Percentiles rank a stretch among this genome's conserved stretches.
phyloP scores from a whole-genome alignment of 1,284 basidiomycete species.

The Ganoderma meredithae region DNA sequence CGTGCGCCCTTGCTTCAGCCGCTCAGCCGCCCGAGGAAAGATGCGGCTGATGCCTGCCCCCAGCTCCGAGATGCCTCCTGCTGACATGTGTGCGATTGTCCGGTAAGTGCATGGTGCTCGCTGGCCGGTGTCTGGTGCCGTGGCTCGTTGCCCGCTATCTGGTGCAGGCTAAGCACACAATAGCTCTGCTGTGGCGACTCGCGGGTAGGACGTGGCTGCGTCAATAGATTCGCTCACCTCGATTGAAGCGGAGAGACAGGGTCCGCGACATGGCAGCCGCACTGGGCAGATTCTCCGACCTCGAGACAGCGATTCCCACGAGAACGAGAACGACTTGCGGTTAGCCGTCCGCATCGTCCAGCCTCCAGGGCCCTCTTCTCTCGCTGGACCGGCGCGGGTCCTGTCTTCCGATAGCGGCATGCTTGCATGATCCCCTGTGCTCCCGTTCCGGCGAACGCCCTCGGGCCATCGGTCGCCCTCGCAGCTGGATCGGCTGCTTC shows the following conservation, averaged over 20 bases:
- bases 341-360: slow-evolving; percentile 11
- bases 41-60: neutral
- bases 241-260: slow-evolving; percentile 20
- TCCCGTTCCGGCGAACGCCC: neutral
- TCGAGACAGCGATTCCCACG: slow-evolving; percentile 17
- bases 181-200: neutral
- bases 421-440: slow-evolving; percentile 6
- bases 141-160: neutral
- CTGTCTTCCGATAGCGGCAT: slow-evolving; percentile 8
- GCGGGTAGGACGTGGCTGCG: slow-evolving; percentile 1
- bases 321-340: slow-evolving; percentile 13
- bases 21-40: slow-evolving; percentile 4
- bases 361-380: slow-evolving; percentile 7
- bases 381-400: slow-evolving; percentile 8
- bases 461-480: slow-evolving; percentile 8
- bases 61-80: neutral
- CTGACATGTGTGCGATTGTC: slow-evolving; percentile 4
- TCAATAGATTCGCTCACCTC: slow-evolving; percentile 15
- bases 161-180: neutral
- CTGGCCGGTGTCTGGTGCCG: neutral
- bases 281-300: slow-evolving; percentile 21
- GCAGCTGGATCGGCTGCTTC: slow-evolving; percentile 6
- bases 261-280: slow-evolving; percentile 18
- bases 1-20: neutral
- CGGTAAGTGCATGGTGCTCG: neutral